Evolutionary conservation across 345 rosid genomes (phyloP).

Genomic region (Turritis glabra): DNA sequence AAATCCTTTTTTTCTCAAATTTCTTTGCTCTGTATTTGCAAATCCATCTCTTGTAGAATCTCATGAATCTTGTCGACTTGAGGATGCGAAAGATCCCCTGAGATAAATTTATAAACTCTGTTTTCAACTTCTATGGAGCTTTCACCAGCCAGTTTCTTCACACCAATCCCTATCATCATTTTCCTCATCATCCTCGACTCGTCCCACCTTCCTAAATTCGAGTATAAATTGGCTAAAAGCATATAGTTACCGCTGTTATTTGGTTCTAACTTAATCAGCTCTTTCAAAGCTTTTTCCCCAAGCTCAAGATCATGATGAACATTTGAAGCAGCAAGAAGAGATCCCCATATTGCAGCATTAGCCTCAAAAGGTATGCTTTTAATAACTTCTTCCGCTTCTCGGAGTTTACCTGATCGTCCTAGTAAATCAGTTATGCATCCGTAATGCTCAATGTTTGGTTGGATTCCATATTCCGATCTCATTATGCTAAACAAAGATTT

Average conservation of each 20-base stretch:
- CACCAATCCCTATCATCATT: conserved; percentile 61
- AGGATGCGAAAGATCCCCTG: conserved; percentile 56
- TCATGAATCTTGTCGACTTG: conserved; percentile 43
- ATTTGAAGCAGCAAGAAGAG: conserved; percentile 71
- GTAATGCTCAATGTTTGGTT: conserved; percentile 65
- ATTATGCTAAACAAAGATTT: conserved; percentile 47
- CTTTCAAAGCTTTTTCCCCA: conserved; percentile 59
- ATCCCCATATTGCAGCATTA: conserved; percentile 79
- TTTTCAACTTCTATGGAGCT: conserved; percentile 63
- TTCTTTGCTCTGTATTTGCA: conserved; percentile 37
- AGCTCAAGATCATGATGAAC: conserved; percentile 57
- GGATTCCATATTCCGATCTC: conserved; percentile 44
- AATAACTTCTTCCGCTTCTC: conserved; percentile 54
- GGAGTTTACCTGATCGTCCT: conserved; percentile 64
- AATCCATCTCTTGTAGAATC: conserved; percentile 42
- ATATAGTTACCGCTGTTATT: conserved; percentile 76
- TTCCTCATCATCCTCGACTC: conserved; percentile 60
- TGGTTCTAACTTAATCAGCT: conserved; percentile 64
- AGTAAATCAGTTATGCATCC: conserved; percentile 77
- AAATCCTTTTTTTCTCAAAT: not conserved
- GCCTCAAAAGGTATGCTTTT: conserved; percentile 63
- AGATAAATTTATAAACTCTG: conserved; percentile 51
- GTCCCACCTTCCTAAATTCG: conserved; percentile 63
- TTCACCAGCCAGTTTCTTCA: conserved; percentile 59
- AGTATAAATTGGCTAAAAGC: conserved; percentile 58